Percentiles rank a stretch among this genome's conserved stretches.
Conservation (phyloP, 225 moss, liverwort and hornwort genomes). For the Thuidium tamariscinum region DNA sequence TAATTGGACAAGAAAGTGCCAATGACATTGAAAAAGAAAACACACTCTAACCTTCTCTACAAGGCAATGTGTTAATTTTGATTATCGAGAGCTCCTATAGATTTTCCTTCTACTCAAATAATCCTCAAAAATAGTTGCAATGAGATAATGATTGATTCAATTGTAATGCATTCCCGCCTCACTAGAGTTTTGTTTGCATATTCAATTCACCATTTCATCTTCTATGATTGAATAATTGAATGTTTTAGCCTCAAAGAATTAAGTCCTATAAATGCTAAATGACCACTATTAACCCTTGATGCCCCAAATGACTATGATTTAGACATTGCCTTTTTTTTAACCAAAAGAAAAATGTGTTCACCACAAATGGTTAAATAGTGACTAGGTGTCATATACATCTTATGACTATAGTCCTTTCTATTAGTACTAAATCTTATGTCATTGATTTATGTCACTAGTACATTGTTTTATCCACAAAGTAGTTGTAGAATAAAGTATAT, state of each 20-base stretch:
- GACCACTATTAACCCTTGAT: not conserved
- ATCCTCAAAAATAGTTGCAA: not conserved
- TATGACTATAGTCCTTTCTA: too few species aligned
- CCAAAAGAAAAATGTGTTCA: too few species aligned
- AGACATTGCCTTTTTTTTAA: too few species aligned
- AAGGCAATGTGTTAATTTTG: accelerated
- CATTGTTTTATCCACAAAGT: too few species aligned
- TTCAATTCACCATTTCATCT: not conserved
- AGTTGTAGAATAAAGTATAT: too few species aligned
- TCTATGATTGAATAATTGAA: not conserved
- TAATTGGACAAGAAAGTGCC: not conserved
- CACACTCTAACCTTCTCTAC: not conserved
- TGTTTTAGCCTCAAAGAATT: too few species aligned
- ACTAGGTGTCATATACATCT: too few species aligned
- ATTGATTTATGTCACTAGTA: too few species aligned
- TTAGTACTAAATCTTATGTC: too few species aligned
- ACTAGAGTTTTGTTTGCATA: not conserved
- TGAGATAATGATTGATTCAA: not conserved
- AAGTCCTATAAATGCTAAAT: not conserved
- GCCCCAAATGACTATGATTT: not conserved
- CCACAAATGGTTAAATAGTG: too few species aligned
- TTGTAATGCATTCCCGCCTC: not conserved
- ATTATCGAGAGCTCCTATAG: not conserved
- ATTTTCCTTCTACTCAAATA: not conserved
- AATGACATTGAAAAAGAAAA: accelerated